Evolutionary conservation across 2,329 filamentous ascomycete species (phyloP), one percentile per base, ranked within the genome.

Genomic region (Sclerotinia spermophila): DNA sequence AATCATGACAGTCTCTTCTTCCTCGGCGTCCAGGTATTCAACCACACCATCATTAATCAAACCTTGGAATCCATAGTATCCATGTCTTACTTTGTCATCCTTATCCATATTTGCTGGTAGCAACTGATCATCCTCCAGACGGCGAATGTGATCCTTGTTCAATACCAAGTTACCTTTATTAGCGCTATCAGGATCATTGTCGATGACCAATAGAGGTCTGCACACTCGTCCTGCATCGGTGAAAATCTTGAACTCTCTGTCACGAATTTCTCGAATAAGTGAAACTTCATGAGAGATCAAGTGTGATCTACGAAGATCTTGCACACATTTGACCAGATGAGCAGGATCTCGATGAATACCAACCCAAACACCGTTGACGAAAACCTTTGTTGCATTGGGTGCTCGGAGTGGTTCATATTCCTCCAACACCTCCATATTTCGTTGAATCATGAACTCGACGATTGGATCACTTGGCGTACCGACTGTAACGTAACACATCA

Each of bases 1-100:
- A 78, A 99, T 99, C 96, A 99, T 99, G 53, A 96, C 91, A 0
- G 94, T 97, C 81, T 99, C 96, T 80, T 99, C 96, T 84, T 99
- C 96, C 79, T 99, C 96, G 0, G 96, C 96, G 80, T 99, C 96
- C 17, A 99, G 87, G 78, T 97, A 98, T 80, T 99, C 96, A 51
- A 99, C 92, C 3, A 94, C 93, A 81, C 95, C 96, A 19, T 89
- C 87, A 71, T 90, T 88, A 58, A 97, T 89, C 55, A 99, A 84
- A 27, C 93, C 92, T 75, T 94, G 89, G 94, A 96, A 99, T 67
- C 94, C 94, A 77, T 92, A 95, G 76, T 90, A 92, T 44, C 86
- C 84, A 56, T 75, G 79, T 64, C 85, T 82, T 53, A 84, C 82
- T 69, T 85, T 84, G 71, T 90, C 86, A 75, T 89, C 86, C 56